Conservation (phyloP, 495 filamentous ascomycete genomes). For the Penicillium herquei region DNA sequence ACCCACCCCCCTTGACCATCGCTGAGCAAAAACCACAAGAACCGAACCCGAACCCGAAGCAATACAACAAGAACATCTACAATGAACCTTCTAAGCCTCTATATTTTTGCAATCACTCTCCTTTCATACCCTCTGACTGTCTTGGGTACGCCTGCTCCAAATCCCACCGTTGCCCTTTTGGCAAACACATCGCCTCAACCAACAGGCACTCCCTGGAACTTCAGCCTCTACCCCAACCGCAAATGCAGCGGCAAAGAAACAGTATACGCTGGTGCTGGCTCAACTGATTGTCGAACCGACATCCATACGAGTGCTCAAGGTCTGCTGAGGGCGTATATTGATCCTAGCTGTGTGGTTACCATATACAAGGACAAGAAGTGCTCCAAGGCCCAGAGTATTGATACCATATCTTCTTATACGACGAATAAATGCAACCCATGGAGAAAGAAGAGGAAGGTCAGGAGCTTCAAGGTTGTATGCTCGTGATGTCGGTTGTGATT, state of each 20-base stretch:
- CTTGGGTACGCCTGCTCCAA: background rate
- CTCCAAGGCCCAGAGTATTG: conserved; percentile 3
- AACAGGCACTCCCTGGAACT: conserved; percentile 6
- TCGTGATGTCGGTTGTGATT: background rate
- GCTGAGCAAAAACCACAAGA: background rate
- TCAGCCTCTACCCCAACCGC: conserved; percentile 12
- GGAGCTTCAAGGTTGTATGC: conserved; percentile 16
- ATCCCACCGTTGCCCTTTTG: background rate
- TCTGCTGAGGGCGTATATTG: conserved; percentile 3
- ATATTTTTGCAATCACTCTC: background rate
- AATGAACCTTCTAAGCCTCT: background rate
- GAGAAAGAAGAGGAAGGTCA: conserved; percentile 6
- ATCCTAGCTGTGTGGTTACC: conserved; percentile 10
- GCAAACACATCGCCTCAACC: background rate
- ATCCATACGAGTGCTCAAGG: conserved; percentile 4
- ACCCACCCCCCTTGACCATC: background rate
- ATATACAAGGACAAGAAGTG: conserved; percentile 16
- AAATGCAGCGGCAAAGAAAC: conserved; percentile 2
- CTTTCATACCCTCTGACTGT: background rate
- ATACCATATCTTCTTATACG: background rate
- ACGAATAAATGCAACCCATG: conserved; percentile 1
- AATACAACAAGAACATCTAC: background rate
- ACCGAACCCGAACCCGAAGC: background rate
- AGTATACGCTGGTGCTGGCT: conserved; percentile 8
- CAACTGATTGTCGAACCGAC: conserved; percentile 7